These are phyloP conservation scores for Salix udensis DNA, from an alignment of 345 rosid species.

Conservation along the genomic window DNA sequence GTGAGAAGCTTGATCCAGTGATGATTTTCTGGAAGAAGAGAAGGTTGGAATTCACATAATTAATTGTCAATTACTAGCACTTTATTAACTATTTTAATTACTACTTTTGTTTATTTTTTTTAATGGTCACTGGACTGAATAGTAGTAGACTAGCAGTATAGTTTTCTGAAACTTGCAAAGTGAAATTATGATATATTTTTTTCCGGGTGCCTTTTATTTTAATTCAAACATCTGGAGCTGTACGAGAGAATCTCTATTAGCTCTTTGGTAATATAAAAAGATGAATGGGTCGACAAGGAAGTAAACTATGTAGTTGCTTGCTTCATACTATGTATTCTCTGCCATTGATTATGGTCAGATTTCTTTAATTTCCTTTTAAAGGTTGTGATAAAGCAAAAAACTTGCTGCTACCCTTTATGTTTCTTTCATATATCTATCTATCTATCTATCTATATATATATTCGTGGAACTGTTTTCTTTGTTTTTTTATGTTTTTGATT, in stretches of 20 bases:
- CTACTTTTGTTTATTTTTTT: not conserved
- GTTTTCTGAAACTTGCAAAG: conserved; percentile 8
- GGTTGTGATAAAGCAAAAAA: not conserved
- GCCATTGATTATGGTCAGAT: conserved; percentile 20
- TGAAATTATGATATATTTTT: not conserved
- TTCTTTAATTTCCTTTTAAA: conserved; percentile 6
- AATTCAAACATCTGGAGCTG: conserved; percentile 24
- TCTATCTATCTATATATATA: too few relatives aligned
- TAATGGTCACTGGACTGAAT: conserved; percentile 19
- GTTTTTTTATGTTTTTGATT: not conserved
- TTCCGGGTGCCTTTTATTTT: not conserved
- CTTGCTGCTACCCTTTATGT: not conserved
- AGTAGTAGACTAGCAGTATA: not conserved
- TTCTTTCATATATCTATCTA: not conserved
- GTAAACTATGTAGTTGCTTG: not conserved
- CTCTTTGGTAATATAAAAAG: conserved; percentile 17
- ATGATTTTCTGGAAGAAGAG: conserved; percentile 42
- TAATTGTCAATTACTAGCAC: not conserved
- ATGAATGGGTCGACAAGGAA: conserved; percentile 3
- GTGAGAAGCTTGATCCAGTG: conserved; percentile 49
- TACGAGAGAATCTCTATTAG: conserved; percentile 46
- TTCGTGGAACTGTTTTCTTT: not conserved
- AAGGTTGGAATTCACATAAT: conserved; percentile 58
- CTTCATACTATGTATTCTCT: not conserved
- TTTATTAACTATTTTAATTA: not conserved